Evolutionary conservation across 768 basidiomycete genomes (phyloP).

Genomic region (Tephrocybe sp.): DNA sequence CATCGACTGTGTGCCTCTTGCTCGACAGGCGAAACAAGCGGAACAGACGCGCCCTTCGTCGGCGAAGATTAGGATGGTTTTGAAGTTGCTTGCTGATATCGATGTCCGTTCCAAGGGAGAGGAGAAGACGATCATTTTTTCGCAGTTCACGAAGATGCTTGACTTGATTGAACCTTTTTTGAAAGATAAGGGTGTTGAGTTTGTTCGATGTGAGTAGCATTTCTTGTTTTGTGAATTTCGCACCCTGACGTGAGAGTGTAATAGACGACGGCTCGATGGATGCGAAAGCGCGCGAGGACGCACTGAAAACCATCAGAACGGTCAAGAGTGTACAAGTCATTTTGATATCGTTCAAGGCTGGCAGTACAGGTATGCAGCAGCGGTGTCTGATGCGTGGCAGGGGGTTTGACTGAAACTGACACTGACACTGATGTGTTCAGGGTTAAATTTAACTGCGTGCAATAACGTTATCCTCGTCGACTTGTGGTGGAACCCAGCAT

Average conservation of each 20-base stretch:
- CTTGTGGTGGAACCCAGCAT: slow-evolving; percentile 93
- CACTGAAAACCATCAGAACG: slow-evolving; percentile 69
- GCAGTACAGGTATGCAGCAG: slow-evolving; percentile 69
- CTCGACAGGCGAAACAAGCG: slow-evolving; percentile 42
- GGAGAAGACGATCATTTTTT: slow-evolving; percentile 97
- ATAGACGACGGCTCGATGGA: slow-evolving; percentile 89
- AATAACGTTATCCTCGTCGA: slow-evolving; percentile 94
- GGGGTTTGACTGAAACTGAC: no score
- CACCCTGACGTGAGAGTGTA: slow-evolving; percentile 6
- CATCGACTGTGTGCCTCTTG: slow-evolving; percentile 53
- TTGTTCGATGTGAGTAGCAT: slow-evolving; percentile 75
- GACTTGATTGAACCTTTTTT: slow-evolving; percentile 87
- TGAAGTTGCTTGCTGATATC: slow-evolving; percentile 68
- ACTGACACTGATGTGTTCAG: slow-evolving; percentile 28
- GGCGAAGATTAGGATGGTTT: slow-evolving; percentile 83
- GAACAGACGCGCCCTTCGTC: slow-evolving; percentile 64
- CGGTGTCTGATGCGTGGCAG: slow-evolving; percentile 2
- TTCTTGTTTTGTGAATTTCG: slow-evolving; percentile 5
- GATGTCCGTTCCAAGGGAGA: slow-evolving; percentile 49
- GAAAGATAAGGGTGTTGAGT: slow-evolving; percentile 59
- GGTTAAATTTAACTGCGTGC: slow-evolving; percentile 88
- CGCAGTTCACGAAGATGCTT: slow-evolving; percentile 88
- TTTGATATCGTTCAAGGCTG: slow-evolving; percentile 95
- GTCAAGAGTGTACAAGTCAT: slow-evolving; percentile 66
- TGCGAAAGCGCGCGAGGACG: slow-evolving; percentile 69